These are phyloP conservation scores for Taxawa tesnikishii DNA, from an alignment of 2,329 filamentous ascomycete genomes.

Conservation along the genomic window DNA sequence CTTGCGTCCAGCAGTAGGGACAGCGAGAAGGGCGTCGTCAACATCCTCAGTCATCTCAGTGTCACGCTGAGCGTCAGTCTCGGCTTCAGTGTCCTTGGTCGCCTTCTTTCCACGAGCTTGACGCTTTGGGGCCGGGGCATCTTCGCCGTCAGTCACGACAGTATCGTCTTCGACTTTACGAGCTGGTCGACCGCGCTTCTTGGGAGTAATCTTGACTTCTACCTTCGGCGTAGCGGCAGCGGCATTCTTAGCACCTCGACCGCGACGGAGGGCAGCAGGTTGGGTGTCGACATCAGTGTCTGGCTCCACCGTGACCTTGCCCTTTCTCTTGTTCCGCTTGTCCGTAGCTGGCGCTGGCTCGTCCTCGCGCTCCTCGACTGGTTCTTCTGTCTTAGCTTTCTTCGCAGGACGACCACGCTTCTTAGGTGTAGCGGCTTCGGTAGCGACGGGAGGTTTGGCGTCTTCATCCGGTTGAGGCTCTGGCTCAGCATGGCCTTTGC, in stretches of 20 bases:
- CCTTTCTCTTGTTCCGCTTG: slow-evolving; percentile 2
- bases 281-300: too few relatives aligned
- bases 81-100: neutral
- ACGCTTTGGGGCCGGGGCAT: slow-evolving; percentile 4
- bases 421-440: slow-evolving; percentile 12
- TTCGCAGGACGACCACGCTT: slow-evolving; percentile 16
- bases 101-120: slow-evolving; percentile 4
- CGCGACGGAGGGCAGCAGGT: too few relatives aligned
- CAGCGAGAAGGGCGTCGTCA: slow-evolving; percentile 11
- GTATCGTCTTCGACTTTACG: slow-evolving; percentile 2
- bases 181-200: slow-evolving; percentile 15
- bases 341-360: slow-evolving; percentile 4
- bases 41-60: slow-evolving; percentile 18
- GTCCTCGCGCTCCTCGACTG: slow-evolving; percentile 4
- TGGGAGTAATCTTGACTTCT: slow-evolving; percentile 11
- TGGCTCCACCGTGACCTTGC: too few relatives aligned
- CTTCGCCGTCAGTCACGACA: neutral
- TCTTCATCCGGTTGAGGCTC: slow-evolving; percentile 4
- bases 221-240: slow-evolving; percentile 10
- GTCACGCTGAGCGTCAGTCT: slow-evolving; percentile 11
- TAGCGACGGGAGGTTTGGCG: too few relatives aligned
- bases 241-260: slow-evolving; percentile 1
- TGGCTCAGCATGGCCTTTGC: slow-evolving; percentile 4
- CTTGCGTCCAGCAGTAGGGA: neutral
- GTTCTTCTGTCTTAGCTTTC: slow-evolving; percentile 2